A percentile compares a stretch with the other conserved stretches of the same genome.
Conservation (phyloP, 345 rosid genomes). For the Zanthoxylum bungeanum region DNA sequence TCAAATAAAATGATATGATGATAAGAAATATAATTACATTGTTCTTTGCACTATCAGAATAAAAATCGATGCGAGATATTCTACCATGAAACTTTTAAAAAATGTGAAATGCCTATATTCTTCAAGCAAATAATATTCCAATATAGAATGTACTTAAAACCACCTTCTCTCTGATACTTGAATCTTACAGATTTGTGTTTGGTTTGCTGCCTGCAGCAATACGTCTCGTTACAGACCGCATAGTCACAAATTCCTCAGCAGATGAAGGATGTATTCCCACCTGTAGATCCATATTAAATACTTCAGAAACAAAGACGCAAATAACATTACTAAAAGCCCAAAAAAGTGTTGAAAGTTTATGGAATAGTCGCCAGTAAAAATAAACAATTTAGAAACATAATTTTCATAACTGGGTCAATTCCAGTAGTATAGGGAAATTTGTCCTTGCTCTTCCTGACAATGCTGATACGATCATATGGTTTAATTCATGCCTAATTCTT, state of each 20-base stretch:
- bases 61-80: not conserved
- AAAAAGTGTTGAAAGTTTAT: not conserved
- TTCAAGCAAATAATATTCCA: slow-evolving; percentile 1
- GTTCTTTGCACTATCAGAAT: not conserved
- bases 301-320: not conserved
- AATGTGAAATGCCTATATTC: not conserved
- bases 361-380: not conserved
- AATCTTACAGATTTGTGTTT: slow-evolving; percentile 57
- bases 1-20: not conserved
- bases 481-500: not conserved
- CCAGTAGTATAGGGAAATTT: not conserved
- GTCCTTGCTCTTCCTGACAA: not conserved
- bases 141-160: not conserved
- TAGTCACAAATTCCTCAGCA: slow-evolving; percentile 97
- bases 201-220: slow-evolving; percentile 42
- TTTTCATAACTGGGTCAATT: not conserved
- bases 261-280: slow-evolving; percentile 98
- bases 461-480: not conserved
- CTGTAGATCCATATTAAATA: slow-evolving; percentile 25
- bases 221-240: slow-evolving; percentile 77
- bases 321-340: not conserved
- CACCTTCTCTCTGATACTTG: not conserved
- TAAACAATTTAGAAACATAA: not conserved
- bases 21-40: too few relatives aligned
- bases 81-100: not conserved